Conservation (phyloP, 805 yeast species). For the Wickerhamiella dianesei region DNA sequence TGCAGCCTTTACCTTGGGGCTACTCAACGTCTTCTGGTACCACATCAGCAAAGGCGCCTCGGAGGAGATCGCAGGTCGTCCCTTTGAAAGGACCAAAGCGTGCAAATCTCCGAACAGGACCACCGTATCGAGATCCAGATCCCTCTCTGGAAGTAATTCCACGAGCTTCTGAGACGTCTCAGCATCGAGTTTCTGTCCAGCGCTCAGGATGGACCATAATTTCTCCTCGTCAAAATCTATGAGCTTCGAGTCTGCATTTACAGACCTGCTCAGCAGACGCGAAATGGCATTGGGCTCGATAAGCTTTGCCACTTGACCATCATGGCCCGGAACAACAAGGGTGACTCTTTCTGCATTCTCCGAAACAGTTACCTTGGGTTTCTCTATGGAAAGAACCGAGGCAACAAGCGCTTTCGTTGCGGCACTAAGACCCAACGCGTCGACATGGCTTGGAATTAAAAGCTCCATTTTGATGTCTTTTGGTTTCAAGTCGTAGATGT, state of each 20-base stretch:
- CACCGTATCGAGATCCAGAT: conserved; percentile 29
- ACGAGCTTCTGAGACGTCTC: conserved; percentile 15
- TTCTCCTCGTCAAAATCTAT: conserved; percentile 30
- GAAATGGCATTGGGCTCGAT: conserved; percentile 42
- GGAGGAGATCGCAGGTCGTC: conserved; percentile 22
- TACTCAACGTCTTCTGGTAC: conserved; percentile 23
- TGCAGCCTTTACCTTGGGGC: conserved; percentile 20
- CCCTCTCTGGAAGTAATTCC: conserved; percentile 17
- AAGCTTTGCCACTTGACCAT: conserved; percentile 6
- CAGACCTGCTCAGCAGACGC: conserved; percentile 26
- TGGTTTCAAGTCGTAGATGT: not conserved
- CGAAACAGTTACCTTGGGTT: conserved; percentile 20
- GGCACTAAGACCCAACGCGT: conserved; percentile 14
- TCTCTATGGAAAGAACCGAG: conserved; percentile 23
- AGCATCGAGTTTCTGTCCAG: conserved; percentile 15
- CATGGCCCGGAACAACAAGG: conserved; percentile 9
- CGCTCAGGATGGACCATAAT: conserved; percentile 17
- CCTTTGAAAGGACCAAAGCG: conserved; percentile 26
- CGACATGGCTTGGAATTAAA: conserved; percentile 15
- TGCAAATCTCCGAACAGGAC: conserved; percentile 34
- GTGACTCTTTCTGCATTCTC: conserved; percentile 10
- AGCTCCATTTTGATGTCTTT: conserved; percentile 8
- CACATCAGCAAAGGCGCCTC: conserved; percentile 23
- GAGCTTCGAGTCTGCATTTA: conserved; percentile 15
- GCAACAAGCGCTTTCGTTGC: conserved; percentile 33